Conservation (phyloP, 2,329 filamentous ascomycete species). For the Cladorrhinum sp. region DNA sequence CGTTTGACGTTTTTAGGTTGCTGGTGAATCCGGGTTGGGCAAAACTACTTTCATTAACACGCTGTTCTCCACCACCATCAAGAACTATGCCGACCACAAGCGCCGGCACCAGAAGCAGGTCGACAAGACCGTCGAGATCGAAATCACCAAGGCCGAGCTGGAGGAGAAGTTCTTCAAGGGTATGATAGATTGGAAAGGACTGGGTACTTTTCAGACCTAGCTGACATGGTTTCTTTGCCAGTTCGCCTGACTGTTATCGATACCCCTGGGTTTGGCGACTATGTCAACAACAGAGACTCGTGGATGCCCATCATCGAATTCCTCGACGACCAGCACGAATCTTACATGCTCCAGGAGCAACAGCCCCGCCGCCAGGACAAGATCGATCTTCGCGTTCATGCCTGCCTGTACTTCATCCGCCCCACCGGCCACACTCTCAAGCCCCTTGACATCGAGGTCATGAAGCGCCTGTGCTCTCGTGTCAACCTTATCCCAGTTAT, state of each 20-base stretch:
- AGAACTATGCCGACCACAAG: constrained; percentile 99
- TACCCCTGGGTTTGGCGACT: constrained; percentile 98
- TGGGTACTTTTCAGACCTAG: neutral
- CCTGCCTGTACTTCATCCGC: constrained; percentile 98
- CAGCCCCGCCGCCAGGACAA: constrained; percentile 97
- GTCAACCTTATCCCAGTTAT: constrained; percentile 98
- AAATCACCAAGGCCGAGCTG: constrained; percentile 98
- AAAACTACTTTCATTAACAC: constrained; percentile 99
- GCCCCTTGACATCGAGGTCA: constrained; percentile 98
- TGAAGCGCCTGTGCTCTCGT: constrained; percentile 97
- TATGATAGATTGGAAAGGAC: constrained; percentile 40
- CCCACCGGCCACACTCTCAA: constrained; percentile 98
- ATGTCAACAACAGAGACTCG: constrained; percentile 99
- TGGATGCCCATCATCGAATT: constrained; percentile 99
- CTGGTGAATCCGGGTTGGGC: constrained; percentile 95
- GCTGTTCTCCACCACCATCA: constrained; percentile 99
- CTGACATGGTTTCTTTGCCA: constrained; percentile 39
- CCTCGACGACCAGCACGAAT: constrained; percentile 99
- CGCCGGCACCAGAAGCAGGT: constrained; percentile 98
- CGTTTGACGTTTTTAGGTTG: constrained; percentile 61
- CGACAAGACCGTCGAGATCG: constrained; percentile 99
- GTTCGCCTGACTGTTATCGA: constrained; percentile 98
- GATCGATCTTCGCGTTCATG: constrained; percentile 98
- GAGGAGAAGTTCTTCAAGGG: constrained; percentile 99
- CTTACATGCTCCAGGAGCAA: constrained; percentile 99